Conservation (phyloP, 1,284 basidiomycete genomes). For the Microbotryomycetes sp. region DNA sequence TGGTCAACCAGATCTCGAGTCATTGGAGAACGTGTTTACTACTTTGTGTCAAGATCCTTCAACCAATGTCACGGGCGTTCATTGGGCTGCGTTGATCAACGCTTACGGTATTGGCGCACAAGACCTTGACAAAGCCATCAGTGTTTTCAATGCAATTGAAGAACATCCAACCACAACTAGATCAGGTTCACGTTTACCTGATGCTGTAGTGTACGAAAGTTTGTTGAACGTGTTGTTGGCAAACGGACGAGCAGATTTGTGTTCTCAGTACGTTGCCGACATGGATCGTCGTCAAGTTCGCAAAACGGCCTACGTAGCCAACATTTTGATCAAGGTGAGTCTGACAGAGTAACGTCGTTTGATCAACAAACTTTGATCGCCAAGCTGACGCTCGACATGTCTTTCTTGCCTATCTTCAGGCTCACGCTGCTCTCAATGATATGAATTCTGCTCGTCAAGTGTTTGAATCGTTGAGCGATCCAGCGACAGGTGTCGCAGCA, state of each 20-base stretch:
- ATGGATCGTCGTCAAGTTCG: constrained; percentile 63
- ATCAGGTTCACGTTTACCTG: constrained; percentile 50
- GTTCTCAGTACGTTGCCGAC: constrained; percentile 60
- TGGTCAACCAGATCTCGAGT: constrained; percentile 61
- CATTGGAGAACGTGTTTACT: constrained; percentile 69
- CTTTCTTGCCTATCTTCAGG: constrained; percentile 40
- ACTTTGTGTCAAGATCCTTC: constrained; percentile 51
- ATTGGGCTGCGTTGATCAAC: constrained; percentile 89
- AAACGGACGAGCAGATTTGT: constrained; percentile 70
- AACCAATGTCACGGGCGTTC: constrained; percentile 67
- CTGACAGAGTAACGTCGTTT: neutral
- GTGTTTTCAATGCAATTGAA: constrained; percentile 70
- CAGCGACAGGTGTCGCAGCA: constrained; percentile 77
- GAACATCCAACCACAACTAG: constrained; percentile 45
- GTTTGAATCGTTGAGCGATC: constrained; percentile 84
- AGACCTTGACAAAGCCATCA: constrained; percentile 69
- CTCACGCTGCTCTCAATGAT: constrained; percentile 66
- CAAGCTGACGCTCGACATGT: neutral
- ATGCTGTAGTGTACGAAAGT: constrained; percentile 86
- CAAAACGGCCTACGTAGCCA: constrained; percentile 94
- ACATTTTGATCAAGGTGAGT: constrained; percentile 69
- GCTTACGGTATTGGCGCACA: constrained; percentile 76
- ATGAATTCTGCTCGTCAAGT: constrained; percentile 64
- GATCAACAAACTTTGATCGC: neutral
- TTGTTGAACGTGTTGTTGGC: constrained; percentile 81